Evolutionary conservation across 129 eudicot species (phyloP).

Genomic region (Daucus carota): DNA sequence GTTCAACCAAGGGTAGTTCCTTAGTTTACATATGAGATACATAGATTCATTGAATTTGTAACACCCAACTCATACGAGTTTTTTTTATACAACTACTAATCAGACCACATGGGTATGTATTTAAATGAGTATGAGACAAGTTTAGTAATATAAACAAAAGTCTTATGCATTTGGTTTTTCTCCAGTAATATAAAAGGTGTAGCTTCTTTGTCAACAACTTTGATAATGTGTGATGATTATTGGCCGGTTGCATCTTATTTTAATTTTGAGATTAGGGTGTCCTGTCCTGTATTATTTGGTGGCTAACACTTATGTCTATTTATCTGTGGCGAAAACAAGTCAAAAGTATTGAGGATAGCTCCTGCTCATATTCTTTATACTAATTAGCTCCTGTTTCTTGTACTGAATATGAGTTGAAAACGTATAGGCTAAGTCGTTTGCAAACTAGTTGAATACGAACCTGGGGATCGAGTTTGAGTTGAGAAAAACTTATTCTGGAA

Average conservation of each 20-base stretch:
- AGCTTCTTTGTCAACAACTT: constrained; percentile 1
- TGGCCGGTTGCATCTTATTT: not conserved
- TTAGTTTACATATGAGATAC: not conserved
- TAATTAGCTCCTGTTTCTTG: too few relatives aligned
- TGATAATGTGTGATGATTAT: not conserved
- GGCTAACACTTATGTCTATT: not conserved
- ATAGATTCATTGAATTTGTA: constrained; percentile 1
- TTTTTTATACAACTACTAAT: not conserved
- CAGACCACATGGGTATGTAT: not conserved
- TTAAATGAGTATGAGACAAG: not conserved
- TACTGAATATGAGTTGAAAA: not conserved
- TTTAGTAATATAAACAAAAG: not conserved
- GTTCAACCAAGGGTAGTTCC: not conserved
- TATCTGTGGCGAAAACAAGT: not conserved
- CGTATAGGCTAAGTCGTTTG: not conserved
- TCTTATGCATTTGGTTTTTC: not conserved
- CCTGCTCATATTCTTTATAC: not conserved
- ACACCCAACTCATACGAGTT: not conserved
- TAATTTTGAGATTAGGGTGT: not conserved
- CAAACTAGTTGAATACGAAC: not conserved
- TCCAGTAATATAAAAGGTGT: not conserved
- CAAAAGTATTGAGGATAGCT: not conserved
- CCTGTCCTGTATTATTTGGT: not conserved
- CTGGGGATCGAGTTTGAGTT: not conserved
- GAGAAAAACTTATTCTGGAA: too few relatives aligned